Base-by-base conservation (phyloP, 495 filamentous ascomycete species). In the Talaromyces thailandensis region DNA sequence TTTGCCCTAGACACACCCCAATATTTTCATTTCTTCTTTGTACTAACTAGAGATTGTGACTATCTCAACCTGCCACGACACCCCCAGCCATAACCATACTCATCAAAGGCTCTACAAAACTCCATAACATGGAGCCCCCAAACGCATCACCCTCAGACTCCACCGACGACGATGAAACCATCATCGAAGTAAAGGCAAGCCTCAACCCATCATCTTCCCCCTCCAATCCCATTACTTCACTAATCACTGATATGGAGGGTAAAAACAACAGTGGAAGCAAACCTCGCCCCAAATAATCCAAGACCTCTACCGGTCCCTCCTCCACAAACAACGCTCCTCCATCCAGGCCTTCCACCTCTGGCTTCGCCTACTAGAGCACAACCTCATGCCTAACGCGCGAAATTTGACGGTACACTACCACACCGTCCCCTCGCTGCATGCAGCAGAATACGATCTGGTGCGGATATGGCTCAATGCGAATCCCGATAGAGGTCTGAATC, bases 351-450 rank as follows among this genome's bases (percentile, higher is more conserved):
- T 45, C 24, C 57, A 59, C 24, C 31, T 59, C 7, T 59, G 57
- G 57, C 35, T 59, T 12, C 35, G 37, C 18, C 31, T 59, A 4
- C 23, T 59, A 1, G 57, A 59, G 16, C 16, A 59, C 4, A 59
- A 59, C 18, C 57, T 59, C 57, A 59, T 40, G 35, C 57, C 57
- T 14, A 59, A 59, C 57, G 35, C 23, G 4, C 40, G 57, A 12
- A 37, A 45, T 40, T n/a, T 45, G 57, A 40, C 32, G 4, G 37
- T 59, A 1, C 31, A 59, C 14, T 59, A 59, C 35, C 32, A 45
- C 11, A 59, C 32, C 7, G 35, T 59, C 24, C 21, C 9, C 0
- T 59, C 31, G 6, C 23, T 26, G 7, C 16, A 45, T n/a, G 4
- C 40, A 14, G 4, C 40, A 14, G 57, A 59, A 14, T 59, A 43